Conservation (phyloP, 2,329 filamentous ascomycete species). For the Scedosporium aurantiacum region DNA sequence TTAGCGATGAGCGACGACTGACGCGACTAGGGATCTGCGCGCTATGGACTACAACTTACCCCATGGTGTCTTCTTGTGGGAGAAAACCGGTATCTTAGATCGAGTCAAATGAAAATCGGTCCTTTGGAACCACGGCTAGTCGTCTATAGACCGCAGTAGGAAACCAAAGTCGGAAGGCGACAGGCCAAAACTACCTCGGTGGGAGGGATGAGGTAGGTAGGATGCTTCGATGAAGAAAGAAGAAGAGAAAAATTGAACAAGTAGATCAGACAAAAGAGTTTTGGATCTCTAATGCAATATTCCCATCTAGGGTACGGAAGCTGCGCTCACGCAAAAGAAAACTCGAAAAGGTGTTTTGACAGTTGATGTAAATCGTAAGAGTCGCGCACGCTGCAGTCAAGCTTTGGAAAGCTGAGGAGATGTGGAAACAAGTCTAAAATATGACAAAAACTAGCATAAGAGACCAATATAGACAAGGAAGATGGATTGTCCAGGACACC, state of each 20-base stretch:
- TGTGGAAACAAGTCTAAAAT: background rate
- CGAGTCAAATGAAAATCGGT: background rate
- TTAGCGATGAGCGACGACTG: background rate
- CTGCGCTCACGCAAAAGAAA: background rate
- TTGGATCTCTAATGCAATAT: background rate
- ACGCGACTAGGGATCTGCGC: background rate
- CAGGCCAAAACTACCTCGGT: background rate
- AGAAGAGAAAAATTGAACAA: background rate
- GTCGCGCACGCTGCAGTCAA: background rate
- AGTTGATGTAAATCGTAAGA: background rate
- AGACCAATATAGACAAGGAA: background rate
- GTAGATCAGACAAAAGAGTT: background rate
- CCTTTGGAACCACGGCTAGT: background rate
- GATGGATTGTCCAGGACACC: background rate
- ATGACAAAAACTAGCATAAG: background rate
- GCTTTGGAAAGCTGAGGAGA: background rate
- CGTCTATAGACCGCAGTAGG: background rate
- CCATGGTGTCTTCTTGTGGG: conserved; percentile 15
- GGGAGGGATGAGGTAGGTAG: background rate
- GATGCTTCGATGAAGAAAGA: background rate
- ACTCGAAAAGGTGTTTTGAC: background rate
- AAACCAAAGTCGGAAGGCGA: background rate
- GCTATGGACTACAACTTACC: conserved; percentile 12
- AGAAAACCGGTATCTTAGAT: background rate
- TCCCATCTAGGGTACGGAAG: background rate